Evolutionary conservation across 2,329 filamentous ascomycete species (phyloP).

Genomic region (Aspergillus proliferans): DNA sequence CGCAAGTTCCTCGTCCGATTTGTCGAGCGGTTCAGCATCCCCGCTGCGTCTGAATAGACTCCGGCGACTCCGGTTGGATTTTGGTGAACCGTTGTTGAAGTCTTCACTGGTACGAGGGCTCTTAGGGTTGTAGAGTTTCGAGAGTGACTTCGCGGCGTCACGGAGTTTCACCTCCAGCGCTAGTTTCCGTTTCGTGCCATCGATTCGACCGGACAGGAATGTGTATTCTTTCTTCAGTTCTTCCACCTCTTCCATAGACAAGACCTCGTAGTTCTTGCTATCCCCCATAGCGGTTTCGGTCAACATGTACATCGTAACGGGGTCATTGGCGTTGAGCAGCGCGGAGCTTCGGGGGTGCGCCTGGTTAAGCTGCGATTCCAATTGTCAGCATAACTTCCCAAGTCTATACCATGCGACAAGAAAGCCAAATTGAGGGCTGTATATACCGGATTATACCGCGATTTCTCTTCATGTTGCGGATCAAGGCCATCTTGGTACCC

Average conservation of each 20-base stretch:
- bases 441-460: constrained; percentile 55
- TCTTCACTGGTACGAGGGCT: constrained; percentile 47
- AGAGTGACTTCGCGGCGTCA: constrained; percentile 83
- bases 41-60: constrained; percentile 44
- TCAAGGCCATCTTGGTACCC: constrained; percentile 55
- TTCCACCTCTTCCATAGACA: constrained; percentile 89
- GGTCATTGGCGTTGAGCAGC: constrained; percentile 45
- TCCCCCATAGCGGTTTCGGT: constrained; percentile 90
- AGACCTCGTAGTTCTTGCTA: constrained; percentile 74
- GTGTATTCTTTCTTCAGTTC: constrained; percentile 80
- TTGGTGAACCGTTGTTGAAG: constrained; percentile 32
- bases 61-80: constrained; percentile 48
- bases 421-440: no score
- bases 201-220: constrained; percentile 67
- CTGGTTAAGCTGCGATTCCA: constrained; percentile 47
- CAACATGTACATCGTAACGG: constrained; percentile 78
- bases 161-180: constrained; percentile 88
- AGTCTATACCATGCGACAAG: no score
- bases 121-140: constrained; percentile 67
- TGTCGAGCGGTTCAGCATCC: constrained; percentile 32
- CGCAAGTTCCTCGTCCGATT: constrained; percentile 68
- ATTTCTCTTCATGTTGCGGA: constrained; percentile 49
- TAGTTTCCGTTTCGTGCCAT: constrained; percentile 74
- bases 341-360: constrained; percentile 30
- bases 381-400: not conserved